Evolutionary conservation across 305 asterid genomes (phyloP), one percentile per base, ranked within the genome.

Genomic region (Fraxinus xanthoxyloides): DNA sequence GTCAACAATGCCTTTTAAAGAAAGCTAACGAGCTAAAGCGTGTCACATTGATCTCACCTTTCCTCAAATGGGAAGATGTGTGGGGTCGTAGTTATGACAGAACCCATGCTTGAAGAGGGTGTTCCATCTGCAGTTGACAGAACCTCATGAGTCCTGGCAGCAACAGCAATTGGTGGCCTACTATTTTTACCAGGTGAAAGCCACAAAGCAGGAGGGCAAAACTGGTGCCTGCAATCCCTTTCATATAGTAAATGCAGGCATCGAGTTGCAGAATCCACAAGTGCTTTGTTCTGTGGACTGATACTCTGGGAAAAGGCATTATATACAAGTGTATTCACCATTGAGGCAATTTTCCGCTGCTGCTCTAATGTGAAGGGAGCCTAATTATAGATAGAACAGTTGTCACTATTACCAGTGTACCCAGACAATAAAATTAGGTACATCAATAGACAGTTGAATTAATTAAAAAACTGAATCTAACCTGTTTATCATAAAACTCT

Each of bases 401-500:
- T 15, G 77, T 76, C 38, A 81, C 34, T 81, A 81, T 26, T 56
- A 48, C 75, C 32, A 82, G 74, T 43, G 69, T 17, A 73, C 65
- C 34, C 77, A 56, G 51, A 54, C 4, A 63, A 70, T 70, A 23
- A 70, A 70, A 30, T 70, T 38, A n/a, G 69, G 30, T 38, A 54
- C 65, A 75, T 56, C 19, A n/a, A 72, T 51, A 15, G 35, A 34
- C 77, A 48, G 48, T 36, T 70, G 82, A 80, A 67, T 46, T 43
- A 63, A 82, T 38, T 7, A 32, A 81, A 77, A 38, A 38, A 36
- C 63, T 65, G 78, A 84, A 81, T 69, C 84, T 63, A 80, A 95
- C 99, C 99, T 95, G 97, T 87, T 94, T 94, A 82, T 95, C 97
- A 81, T 94, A 95, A 87, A 95, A 95, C 86, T 95, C 99, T 40